A percentile compares a stretch with the other conserved stretches of the same genome.
Evolutionary conservation across 2,329 filamentous ascomycete genomes (phyloP).

Genomic region (Microdochium trichocladiopsis): DNA sequence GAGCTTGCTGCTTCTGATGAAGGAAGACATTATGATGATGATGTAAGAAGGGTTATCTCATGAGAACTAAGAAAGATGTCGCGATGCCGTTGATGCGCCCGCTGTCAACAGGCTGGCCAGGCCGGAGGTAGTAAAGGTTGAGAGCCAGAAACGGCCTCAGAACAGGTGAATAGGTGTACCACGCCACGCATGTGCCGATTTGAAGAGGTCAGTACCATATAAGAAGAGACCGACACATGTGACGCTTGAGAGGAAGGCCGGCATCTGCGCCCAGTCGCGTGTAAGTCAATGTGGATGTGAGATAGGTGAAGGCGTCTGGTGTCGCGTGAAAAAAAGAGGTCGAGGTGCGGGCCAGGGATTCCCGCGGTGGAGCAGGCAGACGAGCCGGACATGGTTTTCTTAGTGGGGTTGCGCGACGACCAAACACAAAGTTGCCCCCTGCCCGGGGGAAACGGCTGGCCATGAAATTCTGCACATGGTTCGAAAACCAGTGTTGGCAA

Average conservation of each 20-base stretch:
- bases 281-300: not conserved
- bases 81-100: not conserved
- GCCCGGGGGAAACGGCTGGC: not conserved
- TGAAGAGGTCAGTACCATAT: too few relatives aligned
- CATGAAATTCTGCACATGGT: not conserved
- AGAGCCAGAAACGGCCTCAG: not conserved
- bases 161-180: too few relatives aligned
- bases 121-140: not conserved
- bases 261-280: not conserved
- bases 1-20: slow-evolving; percentile 33
- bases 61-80: not conserved
- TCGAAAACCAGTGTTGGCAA: not conserved
- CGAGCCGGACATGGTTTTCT: not conserved
- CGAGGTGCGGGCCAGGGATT: not conserved
- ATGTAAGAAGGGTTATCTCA: slow-evolving; percentile 2
- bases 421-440: not conserved
- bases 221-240: too few relatives aligned
- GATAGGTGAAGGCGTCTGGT: not conserved
- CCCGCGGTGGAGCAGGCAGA: not conserved
- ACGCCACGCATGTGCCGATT: too few relatives aligned
- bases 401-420: not conserved
- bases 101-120: not conserved
- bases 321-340: slow-evolving; percentile 1
- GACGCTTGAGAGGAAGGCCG: too few relatives aligned
- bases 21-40: slow-evolving; percentile 46